Evolutionary conservation across 169 alveolate species (phyloP).

Genomic region (Plasmodium coatneyi): DNA sequence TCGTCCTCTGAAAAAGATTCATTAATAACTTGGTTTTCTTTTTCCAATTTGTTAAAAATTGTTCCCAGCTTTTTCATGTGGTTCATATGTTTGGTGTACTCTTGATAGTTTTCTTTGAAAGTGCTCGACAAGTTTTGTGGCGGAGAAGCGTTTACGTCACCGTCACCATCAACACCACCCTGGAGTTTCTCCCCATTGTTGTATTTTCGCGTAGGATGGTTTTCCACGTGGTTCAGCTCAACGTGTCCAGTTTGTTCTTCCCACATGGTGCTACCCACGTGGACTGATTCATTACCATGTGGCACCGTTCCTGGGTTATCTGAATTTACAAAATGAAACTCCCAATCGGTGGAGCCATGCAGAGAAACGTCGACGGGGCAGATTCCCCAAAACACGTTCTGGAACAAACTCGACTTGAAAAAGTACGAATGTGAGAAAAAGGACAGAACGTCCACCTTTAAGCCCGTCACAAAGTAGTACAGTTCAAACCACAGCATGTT

Average conservation of each 20-base stretch:
- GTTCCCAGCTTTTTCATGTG: slow-evolving; percentile 26
- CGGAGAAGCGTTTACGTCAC: background rate
- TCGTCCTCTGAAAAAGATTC: slow-evolving; percentile 5
- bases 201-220: background rate
- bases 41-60: slow-evolving; percentile 47
- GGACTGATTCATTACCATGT: background rate
- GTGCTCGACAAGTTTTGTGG: background rate
- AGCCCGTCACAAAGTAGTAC: slow-evolving; percentile 33
- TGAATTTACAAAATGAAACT: slow-evolving; percentile 8
- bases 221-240: background rate
- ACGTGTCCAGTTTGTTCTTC: background rate
- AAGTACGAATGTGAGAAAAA: slow-evolving; percentile 60
- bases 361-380: slow-evolving; percentile 69
- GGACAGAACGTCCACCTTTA: slow-evolving; percentile 52
- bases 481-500: slow-evolving; percentile 75
- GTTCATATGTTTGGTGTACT: background rate
- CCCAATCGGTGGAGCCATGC: background rate
- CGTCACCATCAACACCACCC: background rate
- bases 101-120: background rate
- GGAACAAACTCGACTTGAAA: slow-evolving; percentile 60
- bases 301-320: background rate
- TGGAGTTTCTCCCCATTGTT: background rate
- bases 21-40: slow-evolving; percentile 40
- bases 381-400: slow-evolving; percentile 71
- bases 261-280: background rate